phyloP scores from a whole-genome alignment of 2,329 filamentous ascomycete genomes.

The Trichoderma sp. region DNA sequence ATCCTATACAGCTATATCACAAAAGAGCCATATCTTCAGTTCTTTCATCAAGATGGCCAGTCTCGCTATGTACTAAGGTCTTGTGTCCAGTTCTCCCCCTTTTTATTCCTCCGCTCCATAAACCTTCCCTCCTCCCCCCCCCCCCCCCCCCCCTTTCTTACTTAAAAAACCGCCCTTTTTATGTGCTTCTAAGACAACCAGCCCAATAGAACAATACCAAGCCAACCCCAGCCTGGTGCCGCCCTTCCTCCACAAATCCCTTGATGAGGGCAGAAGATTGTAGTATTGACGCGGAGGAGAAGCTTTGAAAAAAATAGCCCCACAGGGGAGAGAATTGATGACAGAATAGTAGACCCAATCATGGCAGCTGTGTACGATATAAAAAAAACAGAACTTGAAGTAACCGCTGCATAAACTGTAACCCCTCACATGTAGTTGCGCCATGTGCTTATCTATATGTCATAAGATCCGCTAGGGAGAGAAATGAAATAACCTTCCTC shows the following conservation, averaged over 20 bases:
- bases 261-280: not conserved
- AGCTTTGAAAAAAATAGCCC: not conserved
- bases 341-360: conserved; percentile 9
- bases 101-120: not conserved
- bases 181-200: not conserved
- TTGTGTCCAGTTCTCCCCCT: not conserved
- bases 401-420: conserved; percentile 28
- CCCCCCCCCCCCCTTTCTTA: not conserved
- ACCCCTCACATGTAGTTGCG: conserved; percentile 15
- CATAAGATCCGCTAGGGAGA: conserved; percentile 15
- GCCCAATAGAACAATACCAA: not conserved
- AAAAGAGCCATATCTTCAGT: not conserved
- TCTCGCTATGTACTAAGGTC: conserved; percentile 10
- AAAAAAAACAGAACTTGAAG: not conserved
- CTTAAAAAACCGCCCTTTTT: not conserved
- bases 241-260: not conserved
- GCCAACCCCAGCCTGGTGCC: not conserved
- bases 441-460: conserved; percentile 15
- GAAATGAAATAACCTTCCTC: conserved; percentile 18
- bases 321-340: not conserved
- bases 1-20: conserved; percentile 27
- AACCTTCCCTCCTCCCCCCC: not conserved
- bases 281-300: not conserved
- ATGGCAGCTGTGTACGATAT: not conserved
- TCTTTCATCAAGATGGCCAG: conserved; percentile 4